Percentiles rank a stretch among this genome's conserved stretches.
Evolutionary conservation across 1,139 yeast genomes (phyloP).

Genomic region (Debaryomyces subglobosus): DNA sequence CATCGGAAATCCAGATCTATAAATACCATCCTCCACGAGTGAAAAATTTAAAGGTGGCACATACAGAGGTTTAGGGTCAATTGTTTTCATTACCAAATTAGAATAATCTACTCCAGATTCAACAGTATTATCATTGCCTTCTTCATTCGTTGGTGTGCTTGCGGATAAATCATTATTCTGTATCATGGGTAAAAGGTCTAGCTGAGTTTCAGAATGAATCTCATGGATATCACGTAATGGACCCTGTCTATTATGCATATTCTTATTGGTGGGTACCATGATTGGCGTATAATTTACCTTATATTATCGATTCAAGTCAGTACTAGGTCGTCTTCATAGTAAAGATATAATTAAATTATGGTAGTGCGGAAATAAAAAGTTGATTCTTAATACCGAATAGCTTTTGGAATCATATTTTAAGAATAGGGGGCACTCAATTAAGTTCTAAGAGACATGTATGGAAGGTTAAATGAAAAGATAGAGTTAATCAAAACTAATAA

Average conservation of each 20-base stretch:
- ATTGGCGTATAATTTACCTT: not conserved
- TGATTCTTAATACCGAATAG: not conserved
- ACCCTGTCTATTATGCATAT: not conserved
- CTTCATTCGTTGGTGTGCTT: not conserved
- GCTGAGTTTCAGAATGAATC: constrained; percentile 11
- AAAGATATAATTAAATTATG: not conserved
- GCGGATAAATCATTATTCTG: not conserved
- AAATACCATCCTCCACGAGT: constrained; percentile 82
- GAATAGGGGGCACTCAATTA: no score
- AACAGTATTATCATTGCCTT: not conserved
- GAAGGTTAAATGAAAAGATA: no score
- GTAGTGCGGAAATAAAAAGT: not conserved
- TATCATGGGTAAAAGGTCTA: constrained; percentile 15
- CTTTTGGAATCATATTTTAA: no score
- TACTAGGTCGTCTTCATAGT: not conserved
- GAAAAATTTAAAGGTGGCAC: constrained; percentile 94
- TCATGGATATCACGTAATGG: constrained; percentile 13
- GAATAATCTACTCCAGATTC: constrained; percentile 1
- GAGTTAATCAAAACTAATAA: no score
- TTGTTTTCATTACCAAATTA: constrained; percentile 8
- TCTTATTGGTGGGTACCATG: not conserved
- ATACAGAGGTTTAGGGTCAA: constrained; percentile 24
- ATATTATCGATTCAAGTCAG: not conserved
- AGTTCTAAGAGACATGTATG: no score
- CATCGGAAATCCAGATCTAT: constrained; percentile 93